Conservation (phyloP, 192 early-diverging fungal species). For the Linnemannia exigua region DNA sequence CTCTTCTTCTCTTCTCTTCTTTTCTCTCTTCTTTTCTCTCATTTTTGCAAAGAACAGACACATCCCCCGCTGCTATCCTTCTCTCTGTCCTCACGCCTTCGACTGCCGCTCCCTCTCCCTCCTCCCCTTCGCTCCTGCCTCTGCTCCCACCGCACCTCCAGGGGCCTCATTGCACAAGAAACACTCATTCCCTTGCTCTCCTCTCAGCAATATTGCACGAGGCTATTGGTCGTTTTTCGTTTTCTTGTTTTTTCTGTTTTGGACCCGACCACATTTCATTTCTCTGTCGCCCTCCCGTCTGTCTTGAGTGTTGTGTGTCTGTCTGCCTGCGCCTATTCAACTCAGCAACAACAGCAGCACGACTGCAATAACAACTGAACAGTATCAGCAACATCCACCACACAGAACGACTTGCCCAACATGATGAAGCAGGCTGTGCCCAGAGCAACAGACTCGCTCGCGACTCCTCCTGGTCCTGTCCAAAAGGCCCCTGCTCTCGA, state of each 20-base stretch:
- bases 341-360: not conserved
- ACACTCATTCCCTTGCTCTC: not conserved
- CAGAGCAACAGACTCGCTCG: slow-evolving; percentile 1
- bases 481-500: slow-evolving; percentile 42
- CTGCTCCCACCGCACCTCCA: not conserved
- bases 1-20: not conserved
- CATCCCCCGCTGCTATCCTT: no score
- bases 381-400: not conserved
- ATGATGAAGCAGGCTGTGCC: slow-evolving; percentile 45
- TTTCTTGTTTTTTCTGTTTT: not conserved
- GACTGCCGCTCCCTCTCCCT: not conserved
- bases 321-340: not conserved
- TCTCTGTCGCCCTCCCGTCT: not conserved
- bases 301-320: slow-evolving; percentile 4
- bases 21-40: not conserved
- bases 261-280: not conserved
- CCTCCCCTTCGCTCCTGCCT: not conserved
- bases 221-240: not conserved
- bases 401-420: slow-evolving; percentile 3
- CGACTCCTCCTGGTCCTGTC: slow-evolving; percentile 20
- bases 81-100: no score
- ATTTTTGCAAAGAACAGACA: no score
- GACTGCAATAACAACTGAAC: not conserved
- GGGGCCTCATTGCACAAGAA: not conserved
- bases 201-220: not conserved